Percentiles rank a stretch among this genome's conserved stretches.
Evolutionary conservation across 2,329 filamentous ascomycete species (phyloP).

Genomic region (Neocucurbitaria cava): DNA sequence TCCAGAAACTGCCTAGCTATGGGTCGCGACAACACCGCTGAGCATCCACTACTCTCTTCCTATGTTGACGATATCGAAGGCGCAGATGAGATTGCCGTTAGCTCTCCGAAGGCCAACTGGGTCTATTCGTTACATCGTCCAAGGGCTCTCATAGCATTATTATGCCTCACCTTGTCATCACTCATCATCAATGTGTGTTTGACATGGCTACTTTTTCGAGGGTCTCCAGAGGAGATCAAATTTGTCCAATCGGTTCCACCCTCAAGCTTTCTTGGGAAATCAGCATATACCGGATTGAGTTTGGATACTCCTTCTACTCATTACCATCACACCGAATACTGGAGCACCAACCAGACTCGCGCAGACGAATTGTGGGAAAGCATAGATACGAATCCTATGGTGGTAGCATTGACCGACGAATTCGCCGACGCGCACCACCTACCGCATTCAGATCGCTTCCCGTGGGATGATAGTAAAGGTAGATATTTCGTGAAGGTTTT

Average conservation of each 20-base stretch:
- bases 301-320: slow-evolving; percentile 6
- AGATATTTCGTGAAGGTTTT: slow-evolving; percentile 15
- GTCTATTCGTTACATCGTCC: not conserved
- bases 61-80: not conserved
- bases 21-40: not conserved
- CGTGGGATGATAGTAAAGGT: slow-evolving; percentile 13
- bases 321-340: slow-evolving; percentile 6
- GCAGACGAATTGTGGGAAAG: slow-evolving; percentile 14
- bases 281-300: not conserved
- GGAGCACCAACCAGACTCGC: slow-evolving; percentile 8
- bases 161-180: not conserved
- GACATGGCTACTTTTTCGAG: not conserved
- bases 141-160: not conserved
- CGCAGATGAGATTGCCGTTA: not conserved
- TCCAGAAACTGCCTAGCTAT: not conserved
- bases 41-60: not conserved
- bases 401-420: slow-evolving; percentile 7
- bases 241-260: not conserved
- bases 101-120: not conserved
- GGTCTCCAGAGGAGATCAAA: not conserved
- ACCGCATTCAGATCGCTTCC: slow-evolving; percentile 3
- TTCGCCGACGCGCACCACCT: slow-evolving; percentile 6
- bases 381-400: slow-evolving; percentile 11
- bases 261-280: not conserved
- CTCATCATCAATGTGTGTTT: not conserved